phyloP scores from a whole-genome alignment of 441 rosid genomes.

The Caryocar brasiliense region DNA sequence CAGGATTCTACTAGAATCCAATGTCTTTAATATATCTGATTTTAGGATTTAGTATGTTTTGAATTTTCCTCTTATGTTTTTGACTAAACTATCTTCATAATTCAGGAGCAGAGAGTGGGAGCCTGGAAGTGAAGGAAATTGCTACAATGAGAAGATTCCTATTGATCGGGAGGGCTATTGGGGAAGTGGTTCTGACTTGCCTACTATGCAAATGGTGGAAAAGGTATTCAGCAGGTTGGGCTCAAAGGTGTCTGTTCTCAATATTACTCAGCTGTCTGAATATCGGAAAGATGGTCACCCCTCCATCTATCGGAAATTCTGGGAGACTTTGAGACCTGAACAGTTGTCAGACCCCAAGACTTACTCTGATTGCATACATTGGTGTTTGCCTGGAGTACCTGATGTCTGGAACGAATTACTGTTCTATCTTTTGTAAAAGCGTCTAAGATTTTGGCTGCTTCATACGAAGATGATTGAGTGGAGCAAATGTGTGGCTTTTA shows the following conservation, averaged over 20 bases:
- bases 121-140: conserved; percentile 67
- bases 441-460: no score
- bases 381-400: conserved; percentile 94
- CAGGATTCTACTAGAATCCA: no score
- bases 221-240: conserved; percentile 45
- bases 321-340: conserved; percentile 62
- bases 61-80: not conserved
- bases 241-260: conserved; percentile 62
- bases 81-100: conserved; percentile 1
- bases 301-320: conserved; percentile 81
- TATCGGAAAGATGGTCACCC: conserved; percentile 92
- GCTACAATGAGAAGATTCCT: conserved; percentile 59
- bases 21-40: no score
- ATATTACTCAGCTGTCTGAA: conserved; percentile 86
- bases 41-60: no score
- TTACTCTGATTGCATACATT: conserved; percentile 87
- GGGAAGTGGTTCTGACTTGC: conserved; percentile 84
- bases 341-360: conserved; percentile 51
- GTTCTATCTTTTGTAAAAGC: conserved; percentile 67
- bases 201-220: conserved; percentile 70
- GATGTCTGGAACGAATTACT: conserved; percentile 88
- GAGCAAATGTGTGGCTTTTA: no score
- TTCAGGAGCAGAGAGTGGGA: conserved; percentile 85
- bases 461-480: no score
- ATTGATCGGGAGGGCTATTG: conserved; percentile 55